These are phyloP conservation scores for Fusarium papillatum DNA, from an alignment of 2,329 filamentous ascomycete species.

Conservation along the genomic window DNA sequence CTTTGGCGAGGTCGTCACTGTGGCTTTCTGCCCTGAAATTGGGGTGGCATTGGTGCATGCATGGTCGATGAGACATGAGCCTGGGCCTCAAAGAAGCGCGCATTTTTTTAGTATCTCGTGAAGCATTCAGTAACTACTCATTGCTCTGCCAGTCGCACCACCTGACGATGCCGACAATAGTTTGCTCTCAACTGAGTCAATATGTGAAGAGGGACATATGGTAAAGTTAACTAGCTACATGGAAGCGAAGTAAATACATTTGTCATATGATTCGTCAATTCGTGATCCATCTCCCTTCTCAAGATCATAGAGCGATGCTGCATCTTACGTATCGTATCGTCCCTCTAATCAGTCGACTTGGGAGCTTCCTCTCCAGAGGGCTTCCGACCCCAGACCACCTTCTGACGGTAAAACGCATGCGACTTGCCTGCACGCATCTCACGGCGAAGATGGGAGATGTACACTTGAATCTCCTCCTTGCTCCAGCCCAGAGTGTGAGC, in stretches of 20 bases:
- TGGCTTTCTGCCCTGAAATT: neutral
- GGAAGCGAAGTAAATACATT: neutral
- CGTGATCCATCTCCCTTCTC: neutral
- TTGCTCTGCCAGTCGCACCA: neutral
- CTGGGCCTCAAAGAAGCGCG: neutral
- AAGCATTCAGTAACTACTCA: neutral
- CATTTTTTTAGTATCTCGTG: neutral
- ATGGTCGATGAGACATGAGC: too few relatives aligned
- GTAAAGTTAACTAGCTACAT: neutral
- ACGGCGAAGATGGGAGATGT: neutral
- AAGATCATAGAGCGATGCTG: neutral
- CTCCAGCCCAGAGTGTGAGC: slow-evolving; percentile 1
- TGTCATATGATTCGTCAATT: neutral
- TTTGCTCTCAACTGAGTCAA: neutral
- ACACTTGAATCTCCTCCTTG: neutral
- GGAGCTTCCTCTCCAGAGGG: neutral
- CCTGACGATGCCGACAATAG: neutral
- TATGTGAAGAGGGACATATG: neutral
- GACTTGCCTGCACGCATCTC: neutral
- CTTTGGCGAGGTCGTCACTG: neutral
- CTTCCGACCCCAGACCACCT: neutral
- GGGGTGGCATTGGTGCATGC: neutral
- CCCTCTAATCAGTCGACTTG: neutral
- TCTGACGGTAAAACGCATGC: neutral
- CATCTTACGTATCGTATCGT: neutral